phyloP scores from a whole-genome alignment of 768 basidiomycete genomes.

The Mycena amicta region DNA sequence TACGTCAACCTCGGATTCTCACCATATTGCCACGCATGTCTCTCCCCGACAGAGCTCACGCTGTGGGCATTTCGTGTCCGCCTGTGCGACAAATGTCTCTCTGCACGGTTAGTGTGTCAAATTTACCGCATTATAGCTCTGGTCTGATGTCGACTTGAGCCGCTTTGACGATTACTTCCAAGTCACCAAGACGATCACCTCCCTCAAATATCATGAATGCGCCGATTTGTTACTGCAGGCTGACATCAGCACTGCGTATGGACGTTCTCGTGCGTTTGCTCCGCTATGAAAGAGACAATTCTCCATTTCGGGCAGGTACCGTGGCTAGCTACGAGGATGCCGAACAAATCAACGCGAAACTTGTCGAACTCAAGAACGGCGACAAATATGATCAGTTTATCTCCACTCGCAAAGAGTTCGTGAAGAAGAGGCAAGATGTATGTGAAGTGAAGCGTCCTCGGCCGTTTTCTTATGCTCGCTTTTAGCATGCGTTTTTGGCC shows the following conservation, averaged over 20 bases:
- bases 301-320: background rate
- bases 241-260: background rate
- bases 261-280: background rate
- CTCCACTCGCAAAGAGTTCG: constrained; percentile 3
- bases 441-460: background rate
- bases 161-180: constrained; percentile 11
- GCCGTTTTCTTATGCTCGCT: background rate
- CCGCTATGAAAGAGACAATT: background rate
- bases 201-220: background rate
- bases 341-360: constrained; percentile 5
- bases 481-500: constrained; percentile 8
- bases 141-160: background rate
- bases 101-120: constrained; percentile 13
- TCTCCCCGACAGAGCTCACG: background rate
- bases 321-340: constrained; percentile 17
- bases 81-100: constrained; percentile 19
- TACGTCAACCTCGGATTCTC: constrained; percentile 32
- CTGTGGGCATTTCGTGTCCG: constrained; percentile 23
- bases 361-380: constrained; percentile 14
- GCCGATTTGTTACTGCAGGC: background rate
- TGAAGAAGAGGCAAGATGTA: constrained; percentile 15
- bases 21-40: constrained; percentile 30
- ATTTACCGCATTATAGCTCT: background rate
- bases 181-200: constrained; percentile 6
- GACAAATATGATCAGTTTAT: constrained; percentile 5